phyloP scores from a whole-genome alignment of 441 rosid species.

The Gossypium lobatum region DNA sequence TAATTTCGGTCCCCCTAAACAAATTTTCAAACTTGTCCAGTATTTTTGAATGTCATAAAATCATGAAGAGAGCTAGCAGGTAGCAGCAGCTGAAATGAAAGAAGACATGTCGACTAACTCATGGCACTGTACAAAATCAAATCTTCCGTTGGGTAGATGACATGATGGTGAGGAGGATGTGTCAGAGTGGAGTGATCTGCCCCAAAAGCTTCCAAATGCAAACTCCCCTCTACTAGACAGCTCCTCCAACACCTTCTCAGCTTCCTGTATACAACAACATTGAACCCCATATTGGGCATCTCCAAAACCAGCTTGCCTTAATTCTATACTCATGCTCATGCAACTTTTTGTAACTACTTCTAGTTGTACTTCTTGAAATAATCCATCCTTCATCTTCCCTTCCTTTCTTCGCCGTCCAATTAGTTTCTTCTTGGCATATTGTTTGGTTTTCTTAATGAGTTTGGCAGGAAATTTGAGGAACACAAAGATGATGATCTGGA shows the following conservation, averaged over 20 bases:
- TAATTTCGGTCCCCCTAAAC: too few species aligned
- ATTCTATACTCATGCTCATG: slow-evolving; percentile 16
- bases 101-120: slow-evolving; percentile 35
- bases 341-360: slow-evolving; percentile 15
- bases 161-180: slow-evolving; percentile 15
- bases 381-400: slow-evolving; percentile 6
- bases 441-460: slow-evolving; percentile 43
- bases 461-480: slow-evolving; percentile 54
- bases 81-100: background rate
- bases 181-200: slow-evolving; percentile 20
- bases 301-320: slow-evolving; percentile 22
- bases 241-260: slow-evolving; percentile 51
- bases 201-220: slow-evolving; percentile 89
- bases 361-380: slow-evolving; percentile 11
- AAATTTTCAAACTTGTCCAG: too few species aligned
- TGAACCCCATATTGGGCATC: slow-evolving; percentile 14
- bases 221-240: slow-evolving; percentile 55
- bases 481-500: slow-evolving; percentile 50
- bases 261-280: slow-evolving; percentile 41
- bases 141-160: background rate
- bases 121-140: slow-evolving; percentile 12
- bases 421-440: slow-evolving; percentile 42
- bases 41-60: too few species aligned
- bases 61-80: background rate
- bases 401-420: slow-evolving; percentile 23